Evolutionary conservation across 2,329 filamentous ascomycete genomes (phyloP), one percentile per base, ranked within the genome.

Genomic region (Pestalotiopsis fici): DNA sequence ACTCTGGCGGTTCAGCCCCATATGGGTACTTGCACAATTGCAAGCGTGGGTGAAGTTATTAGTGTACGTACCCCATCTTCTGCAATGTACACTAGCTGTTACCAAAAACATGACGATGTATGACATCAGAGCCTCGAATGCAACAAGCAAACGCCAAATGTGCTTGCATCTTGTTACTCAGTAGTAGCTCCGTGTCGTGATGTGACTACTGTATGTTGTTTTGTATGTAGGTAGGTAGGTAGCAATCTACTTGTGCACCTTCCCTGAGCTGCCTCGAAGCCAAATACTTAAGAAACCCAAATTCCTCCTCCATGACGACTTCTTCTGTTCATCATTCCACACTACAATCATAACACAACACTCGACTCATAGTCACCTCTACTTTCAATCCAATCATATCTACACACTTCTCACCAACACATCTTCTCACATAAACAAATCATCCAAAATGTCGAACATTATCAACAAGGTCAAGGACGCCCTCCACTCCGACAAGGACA

Each of bases 401-500:
- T n/a, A n/a, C 57, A 39, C 6, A 6, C 23, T 27, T n/a, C 27
- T 13, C 28, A 60, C 15, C 28, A 37, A 27, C 7, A n/a, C 57
- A 60, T 3, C 27, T 35, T 37, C 43, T 31, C 27, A 60, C 9
- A 31, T 12, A 21, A 13, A 11, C 28, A 23, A 54, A 72, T 65
- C 67, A 74, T 60, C 67, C 81, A 87, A 69, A 75, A 89, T 88
- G 87, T 87, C 87, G 78, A 78, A 79, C 72, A 79, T 89, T 74
- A 78, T 88, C 75, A 85, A 88, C 82, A 88, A 88, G 79, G 83
- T 88, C 77, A 88, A 88, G 83, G 85, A 88, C 3, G 85, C 81
- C 69, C 76, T 88, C 67, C 75, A 80, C 73, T 78, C 81, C 69
- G 81, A 85, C 77, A 81, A 83, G 74, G 81, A 85, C 77, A 80